Base-by-base conservation (phyloP, 352 stramenopile genomes). In the Globisporangium heterothallicum region DNA sequence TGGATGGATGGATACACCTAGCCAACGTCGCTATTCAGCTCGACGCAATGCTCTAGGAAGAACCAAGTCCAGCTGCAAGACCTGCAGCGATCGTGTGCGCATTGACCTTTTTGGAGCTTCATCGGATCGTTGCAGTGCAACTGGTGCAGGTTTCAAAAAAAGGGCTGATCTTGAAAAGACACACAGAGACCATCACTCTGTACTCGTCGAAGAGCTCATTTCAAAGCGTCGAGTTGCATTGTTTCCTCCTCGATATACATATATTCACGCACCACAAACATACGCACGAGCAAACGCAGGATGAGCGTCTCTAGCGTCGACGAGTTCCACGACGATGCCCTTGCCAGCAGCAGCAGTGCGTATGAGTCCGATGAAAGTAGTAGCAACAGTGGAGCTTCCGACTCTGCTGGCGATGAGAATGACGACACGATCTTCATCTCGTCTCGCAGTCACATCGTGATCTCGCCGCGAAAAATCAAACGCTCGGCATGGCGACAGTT, bases 381-480 rank as follows among this genome's bases (percentile, higher is more conserved):
- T 10, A 34, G n/a, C 0, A n/a, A 35, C 21, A 53, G 22, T n/a
- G n/a, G 7, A 30, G 14, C 42, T n/a, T n/a, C n/a, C n/a, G n/a
- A n/a, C n/a, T 27, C 49, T 6, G 10, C 24, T 24, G 48, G 44
- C 24, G 41, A 60, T 24, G 69, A 56, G 3, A 60, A 74, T 21
- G 67, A 77, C 18, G 66, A 82, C 42, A 66, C 75, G 46, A 72
- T 85, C 29, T 61, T 85, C 50, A 84, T 85, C 49, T 75, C 71
- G 35, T 74, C 73, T 26, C 76, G 64, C 57, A 85, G 73, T 44
- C 58, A 66, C 26, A 81, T 84, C 47, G 55, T 87, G 38, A 79
- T 87, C 64, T 87, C 76, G 12, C 76, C 76, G 10, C 56, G 67
- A 2, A 72, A 61, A 12, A 36, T 59, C 27, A 29, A 47, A 3